A percentile compares a stretch with the other conserved stretches of the same genome.
Conservation (phyloP, 768 basidiomycete species). For the Leccinellum luteum region DNA sequence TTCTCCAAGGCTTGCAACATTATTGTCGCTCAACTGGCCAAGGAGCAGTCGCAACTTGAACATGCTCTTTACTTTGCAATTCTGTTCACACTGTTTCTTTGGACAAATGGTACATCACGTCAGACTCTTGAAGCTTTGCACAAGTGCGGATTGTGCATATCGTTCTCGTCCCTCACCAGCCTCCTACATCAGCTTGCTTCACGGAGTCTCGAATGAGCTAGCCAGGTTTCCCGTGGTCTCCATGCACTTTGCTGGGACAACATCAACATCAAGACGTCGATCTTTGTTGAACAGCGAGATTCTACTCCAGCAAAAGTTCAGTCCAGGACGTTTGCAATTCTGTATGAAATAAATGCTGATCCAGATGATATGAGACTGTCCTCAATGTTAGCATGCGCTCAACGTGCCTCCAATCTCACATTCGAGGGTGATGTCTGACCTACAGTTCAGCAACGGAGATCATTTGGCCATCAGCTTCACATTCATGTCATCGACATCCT, state of each 20-base stretch:
- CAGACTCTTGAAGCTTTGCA: background rate
- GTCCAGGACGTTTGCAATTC: background rate
- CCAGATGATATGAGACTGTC: background rate
- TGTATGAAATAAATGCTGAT: background rate
- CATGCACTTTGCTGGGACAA: constrained; percentile 22
- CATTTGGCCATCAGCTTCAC: background rate
- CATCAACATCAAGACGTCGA: constrained; percentile 31
- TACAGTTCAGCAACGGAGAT: background rate
- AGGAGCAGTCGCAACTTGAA: background rate
- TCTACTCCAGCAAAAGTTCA: background rate
- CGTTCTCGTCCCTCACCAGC: background rate
- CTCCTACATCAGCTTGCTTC: background rate
- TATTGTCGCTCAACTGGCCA: background rate
- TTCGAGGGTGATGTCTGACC: background rate
- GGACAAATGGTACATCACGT: background rate
- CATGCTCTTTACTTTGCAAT: background rate
- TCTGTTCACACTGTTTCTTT: background rate
- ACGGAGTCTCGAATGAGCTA: background rate
- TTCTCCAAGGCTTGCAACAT: constrained; percentile 3
- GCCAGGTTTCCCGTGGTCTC: background rate
- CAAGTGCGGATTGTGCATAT: background rate
- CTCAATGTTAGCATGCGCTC: background rate
- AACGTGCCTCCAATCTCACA: background rate
- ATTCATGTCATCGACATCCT: background rate
- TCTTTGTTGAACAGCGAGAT: constrained; percentile 23